Percentiles rank a stretch among this genome's conserved stretches.
phyloP scores from a whole-genome alignment of 371 early-diverging fungal genomes.

The Chytridium lagenaria region DNA sequence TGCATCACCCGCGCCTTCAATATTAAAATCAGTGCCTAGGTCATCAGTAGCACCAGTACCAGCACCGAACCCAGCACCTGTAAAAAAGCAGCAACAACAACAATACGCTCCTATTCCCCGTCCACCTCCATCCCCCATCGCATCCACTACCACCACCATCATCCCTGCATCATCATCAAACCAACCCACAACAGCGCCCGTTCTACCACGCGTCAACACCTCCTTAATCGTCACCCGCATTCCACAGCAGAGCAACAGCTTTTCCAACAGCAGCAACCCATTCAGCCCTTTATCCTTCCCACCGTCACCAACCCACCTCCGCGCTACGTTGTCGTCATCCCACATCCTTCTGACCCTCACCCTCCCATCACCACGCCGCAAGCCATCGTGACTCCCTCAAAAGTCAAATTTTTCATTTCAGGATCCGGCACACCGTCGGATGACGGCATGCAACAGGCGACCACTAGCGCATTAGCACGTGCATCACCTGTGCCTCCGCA shows the following conservation, averaged over 20 bases:
- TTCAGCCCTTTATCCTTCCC: slow-evolving; percentile 1
- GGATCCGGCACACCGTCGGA: background rate
- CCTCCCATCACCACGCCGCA: background rate
- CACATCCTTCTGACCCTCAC: background rate
- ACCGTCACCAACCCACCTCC: background rate
- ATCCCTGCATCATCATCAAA: too few species aligned
- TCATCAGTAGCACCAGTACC: too few species aligned
- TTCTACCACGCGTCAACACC: too few species aligned
- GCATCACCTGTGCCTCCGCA: background rate
- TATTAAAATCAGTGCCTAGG: too few species aligned
- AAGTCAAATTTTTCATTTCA: slow-evolving; percentile 3
- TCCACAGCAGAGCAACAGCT: slow-evolving; percentile 7
- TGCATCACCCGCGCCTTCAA: too few species aligned
- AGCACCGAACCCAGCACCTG: too few species aligned
- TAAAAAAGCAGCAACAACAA: too few species aligned
- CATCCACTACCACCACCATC: too few species aligned
- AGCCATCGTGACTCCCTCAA: background rate
- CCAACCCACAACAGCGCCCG: too few species aligned
- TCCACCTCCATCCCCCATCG: too few species aligned
- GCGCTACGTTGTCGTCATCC: slow-evolving; percentile 4
- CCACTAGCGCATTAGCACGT: background rate
- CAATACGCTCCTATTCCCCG: too few species aligned
- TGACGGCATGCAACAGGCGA: slow-evolving; percentile 6
- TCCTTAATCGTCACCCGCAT: slow-evolving; percentile 3
- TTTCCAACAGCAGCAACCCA: slow-evolving; percentile 4